Evolutionary conservation across 768 basidiomycete genomes (phyloP), one percentile per base, ranked within the genome.

Genomic region (Cystobasidium onofrii): DNA sequence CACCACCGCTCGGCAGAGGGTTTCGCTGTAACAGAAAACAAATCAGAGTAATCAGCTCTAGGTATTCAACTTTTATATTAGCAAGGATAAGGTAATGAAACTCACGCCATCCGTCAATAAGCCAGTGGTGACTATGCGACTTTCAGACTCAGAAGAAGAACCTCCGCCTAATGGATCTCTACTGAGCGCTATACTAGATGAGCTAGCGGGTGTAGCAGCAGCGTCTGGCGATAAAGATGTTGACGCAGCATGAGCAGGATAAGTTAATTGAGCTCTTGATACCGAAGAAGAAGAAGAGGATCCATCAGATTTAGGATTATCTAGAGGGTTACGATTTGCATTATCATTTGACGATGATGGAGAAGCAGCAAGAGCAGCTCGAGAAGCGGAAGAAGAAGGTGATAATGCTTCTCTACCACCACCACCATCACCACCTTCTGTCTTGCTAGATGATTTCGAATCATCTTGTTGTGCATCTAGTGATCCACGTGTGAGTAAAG

Each of bases 41-140:
- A 39, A 13, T 31, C 13, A 61, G 25, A 61, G 23, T 25, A 39
- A 15, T 29, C 13, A 39, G 57, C 31, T 15, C n/a, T 29, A 9
- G 20, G 10, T 18, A 34, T 39, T 46, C 12, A n/a, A n/a, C 34
- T 18, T 34, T 10, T 25, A 9, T 6, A 20, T 10, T 31, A 3
- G 31, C 7, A 15, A 29, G 23, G 9, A 15, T 27, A 60, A 34
- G 15, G 25, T 1, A 39, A 46, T 1, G 33, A 7, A 18, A 64
- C 63, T 55, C 50, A 46, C 66, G 31, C 66, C 44, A 52, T 71
- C 54, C 25, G 69, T 71, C 25, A 71, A n/a, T 12, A 71, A 27
- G 4, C 69, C 69, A 71, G 69, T 71, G 2, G 69, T 71, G 29
- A 60, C 57, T 12, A 60, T 27, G 6, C 27, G 10, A 20, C 57